Percentiles rank a stretch among this genome's conserved stretches.
phyloP scores from a whole-genome alignment of 306 rosid genomes.

The Acacia acuminata region DNA sequence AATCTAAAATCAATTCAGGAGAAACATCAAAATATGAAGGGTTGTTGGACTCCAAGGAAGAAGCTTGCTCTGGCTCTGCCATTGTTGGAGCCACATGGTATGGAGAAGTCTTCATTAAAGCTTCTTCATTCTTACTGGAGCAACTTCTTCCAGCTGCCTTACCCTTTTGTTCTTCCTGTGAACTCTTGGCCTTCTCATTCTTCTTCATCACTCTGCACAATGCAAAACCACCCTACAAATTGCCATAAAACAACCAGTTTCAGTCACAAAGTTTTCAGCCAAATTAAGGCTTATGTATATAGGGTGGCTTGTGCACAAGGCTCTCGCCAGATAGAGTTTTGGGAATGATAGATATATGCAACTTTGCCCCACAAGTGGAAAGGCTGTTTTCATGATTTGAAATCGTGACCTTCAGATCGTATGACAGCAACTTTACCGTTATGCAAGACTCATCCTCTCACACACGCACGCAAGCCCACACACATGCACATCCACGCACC shows the following conservation, averaged over 20 bases:
- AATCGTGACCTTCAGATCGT: no score
- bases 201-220: constrained; percentile 81
- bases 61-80: constrained; percentile 44
- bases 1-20: constrained; percentile 76
- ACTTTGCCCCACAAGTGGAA: no score
- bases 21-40: constrained; percentile 61
- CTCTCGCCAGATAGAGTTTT: no score
- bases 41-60: constrained; percentile 45
- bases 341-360: no score
- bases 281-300: background rate
- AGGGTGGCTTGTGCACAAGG: no score
- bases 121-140: constrained; percentile 43
- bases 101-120: constrained; percentile 41
- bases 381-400: no score
- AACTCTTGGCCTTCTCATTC: constrained; percentile 56
- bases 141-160: constrained; percentile 45
- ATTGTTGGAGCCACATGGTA: constrained; percentile 41
- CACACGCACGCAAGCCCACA: no score
- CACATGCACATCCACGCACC: no score
- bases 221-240: constrained; percentile 69
- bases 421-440: no score
- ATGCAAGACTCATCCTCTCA: no score
- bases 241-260: constrained; percentile 7
- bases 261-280: background rate
- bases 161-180: constrained; percentile 46